Percentiles rank a stretch among this genome's conserved stretches.
phyloP scores from a whole-genome alignment of 2,329 filamentous ascomycete species.

The Sarocladium strictum region DNA sequence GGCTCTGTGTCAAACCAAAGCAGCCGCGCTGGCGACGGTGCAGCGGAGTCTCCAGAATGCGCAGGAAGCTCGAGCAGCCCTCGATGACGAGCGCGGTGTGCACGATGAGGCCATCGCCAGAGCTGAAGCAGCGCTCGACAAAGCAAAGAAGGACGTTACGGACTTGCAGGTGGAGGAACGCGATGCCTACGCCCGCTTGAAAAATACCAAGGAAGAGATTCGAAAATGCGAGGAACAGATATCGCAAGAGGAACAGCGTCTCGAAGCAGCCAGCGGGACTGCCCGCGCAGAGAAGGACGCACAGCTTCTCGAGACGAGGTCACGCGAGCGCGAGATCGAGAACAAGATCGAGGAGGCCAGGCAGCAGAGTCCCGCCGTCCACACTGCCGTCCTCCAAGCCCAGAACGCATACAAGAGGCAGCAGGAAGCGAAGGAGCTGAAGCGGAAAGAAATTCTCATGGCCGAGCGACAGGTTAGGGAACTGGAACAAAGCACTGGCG shows the following conservation, averaged over 20 bases:
- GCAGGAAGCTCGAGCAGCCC: slow-evolving; percentile 31
- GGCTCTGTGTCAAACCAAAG: slow-evolving; percentile 31
- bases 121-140: slow-evolving; percentile 46
- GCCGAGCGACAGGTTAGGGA: slow-evolving; percentile 38
- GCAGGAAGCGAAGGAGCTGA: slow-evolving; percentile 26
- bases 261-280: slow-evolving; percentile 65
- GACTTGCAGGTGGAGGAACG: slow-evolving; percentile 59
- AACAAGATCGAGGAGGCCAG: slow-evolving; percentile 26
- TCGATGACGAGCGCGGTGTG: slow-evolving; percentile 40
- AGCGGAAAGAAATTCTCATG: slow-evolving; percentile 47
- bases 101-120: slow-evolving; percentile 36
- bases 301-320: slow-evolving; percentile 32
- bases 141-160: slow-evolving; percentile 46
- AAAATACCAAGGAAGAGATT: slow-evolving; percentile 42
- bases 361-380: slow-evolving; percentile 15
- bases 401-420: neutral
- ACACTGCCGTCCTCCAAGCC: neutral
- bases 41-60: slow-evolving; percentile 38
- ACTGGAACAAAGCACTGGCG: slow-evolving; percentile 52
- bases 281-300: slow-evolving; percentile 58
- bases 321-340: slow-evolving; percentile 19
- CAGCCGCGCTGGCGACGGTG: slow-evolving; percentile 40
- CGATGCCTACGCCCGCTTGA: slow-evolving; percentile 54
- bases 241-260: slow-evolving; percentile 49
- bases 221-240: slow-evolving; percentile 42